phyloP scores from a whole-genome alignment of 2,329 filamentous ascomycete species.

The Fusarium longipes region DNA sequence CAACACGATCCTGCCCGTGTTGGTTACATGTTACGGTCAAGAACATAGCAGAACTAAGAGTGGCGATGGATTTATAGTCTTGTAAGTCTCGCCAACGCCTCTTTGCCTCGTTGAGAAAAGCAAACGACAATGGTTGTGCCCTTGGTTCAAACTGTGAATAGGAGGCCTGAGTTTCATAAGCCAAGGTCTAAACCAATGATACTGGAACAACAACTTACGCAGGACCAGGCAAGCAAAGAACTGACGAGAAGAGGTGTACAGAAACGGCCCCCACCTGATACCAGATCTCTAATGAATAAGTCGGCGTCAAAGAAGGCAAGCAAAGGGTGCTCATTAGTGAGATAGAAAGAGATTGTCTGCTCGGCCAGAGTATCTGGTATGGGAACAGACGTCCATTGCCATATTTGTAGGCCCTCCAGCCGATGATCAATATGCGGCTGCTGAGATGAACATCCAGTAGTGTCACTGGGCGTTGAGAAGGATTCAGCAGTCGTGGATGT shows the following conservation, averaged over 20 bases:
- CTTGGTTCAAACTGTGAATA: conserved; percentile 21
- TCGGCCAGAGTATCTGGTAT: not conserved
- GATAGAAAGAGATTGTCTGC: conserved; percentile 19
- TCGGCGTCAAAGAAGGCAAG: conserved; percentile 21
- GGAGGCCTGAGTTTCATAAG: not conserved
- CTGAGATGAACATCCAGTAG: not conserved
- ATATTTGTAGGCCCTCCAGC: not conserved
- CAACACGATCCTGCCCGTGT: not conserved
- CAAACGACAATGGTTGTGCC: not conserved
- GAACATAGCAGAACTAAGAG: conserved; percentile 8
- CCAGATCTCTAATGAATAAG: conserved; percentile 1
- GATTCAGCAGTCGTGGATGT: not conserved
- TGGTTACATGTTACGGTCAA: conserved; percentile 14
- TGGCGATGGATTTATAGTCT: not conserved
- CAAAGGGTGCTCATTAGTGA: conserved; percentile 4
- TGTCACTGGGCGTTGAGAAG: not conserved
- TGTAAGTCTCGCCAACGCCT: not conserved
- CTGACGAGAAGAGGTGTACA: conserved; percentile 17
- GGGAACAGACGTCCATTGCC: conserved; percentile 21
- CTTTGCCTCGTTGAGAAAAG: conserved; percentile 6
- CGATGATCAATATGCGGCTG: not conserved
- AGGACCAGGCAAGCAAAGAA: conserved; percentile 23
- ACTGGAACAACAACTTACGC: not conserved
- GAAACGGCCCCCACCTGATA: not conserved
- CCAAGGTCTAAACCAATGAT: rapidly evolving